These are phyloP conservation scores for Chrysopogon serrulatus DNA, from an alignment of 176 grass and related monocot genomes.

Conservation along the genomic window DNA sequence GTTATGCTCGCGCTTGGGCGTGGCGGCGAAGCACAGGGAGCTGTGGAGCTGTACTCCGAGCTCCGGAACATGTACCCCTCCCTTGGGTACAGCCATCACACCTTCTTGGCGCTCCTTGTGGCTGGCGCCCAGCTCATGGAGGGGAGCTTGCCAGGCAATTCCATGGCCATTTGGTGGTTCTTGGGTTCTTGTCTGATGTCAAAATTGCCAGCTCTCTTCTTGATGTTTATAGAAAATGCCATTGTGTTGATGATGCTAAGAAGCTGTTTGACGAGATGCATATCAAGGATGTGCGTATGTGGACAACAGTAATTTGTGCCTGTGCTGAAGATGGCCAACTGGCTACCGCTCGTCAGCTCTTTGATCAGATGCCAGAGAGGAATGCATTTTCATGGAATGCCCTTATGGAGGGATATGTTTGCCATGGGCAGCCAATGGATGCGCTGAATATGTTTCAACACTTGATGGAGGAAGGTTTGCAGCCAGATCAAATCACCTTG, in stretches of 20 bases:
- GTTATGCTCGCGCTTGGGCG: slow-evolving; percentile 45
- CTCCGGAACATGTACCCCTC: slow-evolving; percentile 41
- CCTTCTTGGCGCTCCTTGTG: slow-evolving; percentile 55
- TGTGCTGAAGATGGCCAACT: slow-evolving; percentile 46
- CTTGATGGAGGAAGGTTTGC: slow-evolving; percentile 34
- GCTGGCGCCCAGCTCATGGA: slow-evolving; percentile 42
- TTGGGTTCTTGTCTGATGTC: slow-evolving; percentile 49
- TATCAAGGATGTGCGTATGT: slow-evolving; percentile 30
- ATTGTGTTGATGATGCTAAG: slow-evolving; percentile 29
- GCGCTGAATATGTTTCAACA: slow-evolving; percentile 42
- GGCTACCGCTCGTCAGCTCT: slow-evolving; percentile 40
- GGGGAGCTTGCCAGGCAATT: slow-evolving; percentile 33
- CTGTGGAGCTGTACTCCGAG: slow-evolving; percentile 40
- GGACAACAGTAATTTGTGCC: slow-evolving; percentile 58
- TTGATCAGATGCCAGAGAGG: slow-evolving; percentile 64
- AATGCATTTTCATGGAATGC: slow-evolving; percentile 57
- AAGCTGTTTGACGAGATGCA: slow-evolving; percentile 56
- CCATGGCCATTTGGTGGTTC: slow-evolving; percentile 46
- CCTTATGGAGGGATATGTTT: slow-evolving; percentile 53
- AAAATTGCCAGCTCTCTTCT: slow-evolving; percentile 53
- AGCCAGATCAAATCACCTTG: slow-evolving; percentile 64
- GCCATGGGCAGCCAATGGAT: slow-evolving; percentile 32
- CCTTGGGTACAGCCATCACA: slow-evolving; percentile 42
- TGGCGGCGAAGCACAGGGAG: slow-evolving; percentile 13
- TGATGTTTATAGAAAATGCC: slow-evolving; percentile 53